A percentile compares a stretch with the other conserved stretches of the same genome.
Evolutionary conservation across 345 rosid genomes (phyloP).

Genomic region (Draba incana): DNA sequence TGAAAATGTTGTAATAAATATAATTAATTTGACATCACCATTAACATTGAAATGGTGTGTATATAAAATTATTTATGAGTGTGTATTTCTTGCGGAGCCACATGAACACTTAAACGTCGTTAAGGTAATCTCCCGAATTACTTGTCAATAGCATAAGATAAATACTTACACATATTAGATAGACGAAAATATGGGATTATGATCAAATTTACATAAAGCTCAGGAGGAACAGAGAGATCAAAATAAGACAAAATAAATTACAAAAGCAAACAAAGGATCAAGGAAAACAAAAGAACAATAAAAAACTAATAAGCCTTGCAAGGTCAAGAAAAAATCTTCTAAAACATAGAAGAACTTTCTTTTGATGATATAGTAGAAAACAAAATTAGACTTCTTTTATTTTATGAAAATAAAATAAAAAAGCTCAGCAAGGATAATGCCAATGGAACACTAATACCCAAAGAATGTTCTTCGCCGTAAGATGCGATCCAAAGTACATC

Average conservation of each 20-base stretch:
- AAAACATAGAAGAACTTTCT: not conserved
- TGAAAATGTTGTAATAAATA: conserved; percentile 17
- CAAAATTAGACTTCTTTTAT: not conserved
- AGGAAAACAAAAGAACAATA: not conserved
- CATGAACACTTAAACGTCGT: not conserved
- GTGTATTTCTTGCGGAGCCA: conserved; percentile 9
- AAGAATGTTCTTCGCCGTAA: not conserved
- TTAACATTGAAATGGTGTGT: conserved; percentile 16
- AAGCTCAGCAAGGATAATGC: conserved; percentile 69
- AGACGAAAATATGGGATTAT: not conserved
- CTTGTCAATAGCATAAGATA: not conserved
- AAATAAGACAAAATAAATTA: not conserved
- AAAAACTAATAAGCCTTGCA: conserved; percentile 52
- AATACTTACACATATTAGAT: not conserved
- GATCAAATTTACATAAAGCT: conserved; percentile 41
- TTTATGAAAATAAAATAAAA: not conserved
- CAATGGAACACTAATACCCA: conserved; percentile 21
- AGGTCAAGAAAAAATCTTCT: conserved; percentile 62
- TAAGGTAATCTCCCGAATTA: not conserved
- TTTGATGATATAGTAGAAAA: not conserved
- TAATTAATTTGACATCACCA: conserved; percentile 26
- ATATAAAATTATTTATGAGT: not conserved
- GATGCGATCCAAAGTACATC: not conserved
- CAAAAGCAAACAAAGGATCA: not conserved
- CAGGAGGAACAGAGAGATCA: conserved; percentile 43